Evolutionary conservation across 371 early-diverging fungal species (phyloP), one percentile per base, ranked within the genome.

Genomic region (Rhizomucor miehei): DNA sequence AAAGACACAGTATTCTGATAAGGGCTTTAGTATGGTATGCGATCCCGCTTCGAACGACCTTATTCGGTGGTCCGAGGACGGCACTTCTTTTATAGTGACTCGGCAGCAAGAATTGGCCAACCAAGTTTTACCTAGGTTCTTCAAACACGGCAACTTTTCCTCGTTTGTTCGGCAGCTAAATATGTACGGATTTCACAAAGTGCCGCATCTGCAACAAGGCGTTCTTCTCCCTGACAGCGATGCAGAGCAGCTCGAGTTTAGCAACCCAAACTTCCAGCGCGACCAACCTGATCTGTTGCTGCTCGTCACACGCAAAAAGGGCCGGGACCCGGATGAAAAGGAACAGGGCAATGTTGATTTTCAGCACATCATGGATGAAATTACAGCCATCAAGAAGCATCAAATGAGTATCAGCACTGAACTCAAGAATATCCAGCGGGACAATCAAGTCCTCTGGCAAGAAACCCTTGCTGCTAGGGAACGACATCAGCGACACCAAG

Each of bases 141-240:
- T 95, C 65, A 96, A 96, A 67, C 96, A 96, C 73, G 87, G 83
- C 69, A 96, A 97, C 65, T 91, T 94, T 59, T 88, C 91, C 19
- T 89, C 89, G 10, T 97, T 97, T 86, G 95, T 97, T 9, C 82
- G 97, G 11, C 97, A 97, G 67, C 80, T 97, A 11, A 97, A 97
- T 61, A 94, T 94, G 90, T 91, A 92, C 58, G 94, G 90, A 13
- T 89, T 87, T 52, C 84, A 88, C 57, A 93, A 93, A 53, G 82
- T 90, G 9, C 89, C 90, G 1, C 90, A 90, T 65, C 69, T 91
- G 35, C 86, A 89, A 56, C 87, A 88, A 50, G 91, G 91, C 10
- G 87, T 87, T 2, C 70, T 90, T 11, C 78, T 79, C 47, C 76
- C 79, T 1, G 81, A 82, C 34, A 65, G 85, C 12, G 90, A 87